A percentile compares a stretch with the other conserved stretches of the same genome.
These are phyloP conservation scores for Casuarina glauca DNA, from an alignment of 306 rosid species.

Conservation along the genomic window DNA sequence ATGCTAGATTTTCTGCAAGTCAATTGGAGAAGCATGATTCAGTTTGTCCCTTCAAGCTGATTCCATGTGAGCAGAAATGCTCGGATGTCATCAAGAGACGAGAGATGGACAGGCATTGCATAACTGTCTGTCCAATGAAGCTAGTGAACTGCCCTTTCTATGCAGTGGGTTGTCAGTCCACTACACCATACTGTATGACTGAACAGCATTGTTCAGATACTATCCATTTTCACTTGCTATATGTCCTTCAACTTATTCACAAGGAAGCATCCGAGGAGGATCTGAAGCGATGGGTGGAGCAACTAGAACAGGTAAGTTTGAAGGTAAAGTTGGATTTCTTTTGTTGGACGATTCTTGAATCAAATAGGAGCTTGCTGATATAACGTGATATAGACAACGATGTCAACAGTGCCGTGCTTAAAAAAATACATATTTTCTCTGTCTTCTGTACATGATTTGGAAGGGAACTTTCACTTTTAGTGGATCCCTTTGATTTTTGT, in stretches of 20 bases:
- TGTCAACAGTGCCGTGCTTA: background rate
- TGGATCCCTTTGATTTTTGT: background rate
- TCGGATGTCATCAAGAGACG: constrained; percentile 63
- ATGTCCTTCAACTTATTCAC: constrained; percentile 52
- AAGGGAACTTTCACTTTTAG: background rate
- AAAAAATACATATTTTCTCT: background rate
- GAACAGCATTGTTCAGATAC: constrained; percentile 54
- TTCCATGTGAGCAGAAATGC: constrained; percentile 81
- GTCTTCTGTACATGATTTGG: background rate
- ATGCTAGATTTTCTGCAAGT: constrained; percentile 50
- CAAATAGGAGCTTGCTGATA: background rate
- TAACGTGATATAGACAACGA: background rate
- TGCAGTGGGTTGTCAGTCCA: constrained; percentile 65
- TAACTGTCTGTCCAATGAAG: constrained; percentile 86
- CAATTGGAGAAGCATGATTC: constrained; percentile 65
- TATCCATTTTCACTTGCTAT: constrained; percentile 54
- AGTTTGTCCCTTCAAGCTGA: constrained; percentile 74
- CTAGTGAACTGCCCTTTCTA: constrained; percentile 81
- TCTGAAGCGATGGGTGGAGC: constrained; percentile 49
- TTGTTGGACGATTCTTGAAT: constrained; percentile 5
- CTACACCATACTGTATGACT: constrained; percentile 53
- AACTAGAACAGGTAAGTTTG: constrained; percentile 58
- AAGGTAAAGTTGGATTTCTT: background rate
- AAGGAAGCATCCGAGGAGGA: constrained; percentile 55
- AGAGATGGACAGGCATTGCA: constrained; percentile 88